phyloP scores from a whole-genome alignment of 2,329 filamentous ascomycete genomes.

The Fusarium pseudograminearum region DNA sequence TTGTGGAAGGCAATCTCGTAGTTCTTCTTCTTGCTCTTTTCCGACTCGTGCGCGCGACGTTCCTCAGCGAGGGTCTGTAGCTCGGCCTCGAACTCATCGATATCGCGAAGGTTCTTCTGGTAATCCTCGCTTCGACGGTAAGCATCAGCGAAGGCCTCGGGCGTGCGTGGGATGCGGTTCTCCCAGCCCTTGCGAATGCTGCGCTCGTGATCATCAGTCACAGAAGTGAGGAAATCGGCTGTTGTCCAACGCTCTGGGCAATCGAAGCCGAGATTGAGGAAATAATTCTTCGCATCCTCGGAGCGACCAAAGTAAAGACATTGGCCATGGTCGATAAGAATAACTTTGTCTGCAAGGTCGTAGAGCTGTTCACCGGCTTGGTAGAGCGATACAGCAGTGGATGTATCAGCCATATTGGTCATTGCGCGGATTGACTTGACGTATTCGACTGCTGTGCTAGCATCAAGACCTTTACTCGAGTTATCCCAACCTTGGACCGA shows the following conservation, averaged over 20 bases:
- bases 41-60: constrained; percentile 71
- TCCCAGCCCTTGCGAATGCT: constrained; percentile 75
- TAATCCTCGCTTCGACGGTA: constrained; percentile 75
- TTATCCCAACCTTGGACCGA: constrained; percentile 81
- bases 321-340: constrained; percentile 78
- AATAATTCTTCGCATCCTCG: constrained; percentile 74
- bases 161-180: constrained; percentile 73
- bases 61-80: constrained; percentile 60
- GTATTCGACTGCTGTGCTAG: constrained; percentile 79
- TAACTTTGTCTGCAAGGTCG: constrained; percentile 78
- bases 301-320: constrained; percentile 78
- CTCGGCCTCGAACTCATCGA: constrained; percentile 73
- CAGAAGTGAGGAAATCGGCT: constrained; percentile 81
- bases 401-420: constrained; percentile 77
- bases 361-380: constrained; percentile 76
- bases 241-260: constrained; percentile 79
- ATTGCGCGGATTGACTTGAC: constrained; percentile 72
- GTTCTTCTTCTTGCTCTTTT: constrained; percentile 73
- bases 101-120: constrained; percentile 69
- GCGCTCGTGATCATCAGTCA: constrained; percentile 79
- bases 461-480: constrained; percentile 77
- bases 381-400: constrained; percentile 78
- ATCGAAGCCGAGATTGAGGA: constrained; percentile 77
- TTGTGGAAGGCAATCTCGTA: constrained; percentile 82
- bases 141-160: constrained; percentile 73